Conservation (phyloP, 1,284 basidiomycete genomes). For the Ganoderma lingzhi region DNA sequence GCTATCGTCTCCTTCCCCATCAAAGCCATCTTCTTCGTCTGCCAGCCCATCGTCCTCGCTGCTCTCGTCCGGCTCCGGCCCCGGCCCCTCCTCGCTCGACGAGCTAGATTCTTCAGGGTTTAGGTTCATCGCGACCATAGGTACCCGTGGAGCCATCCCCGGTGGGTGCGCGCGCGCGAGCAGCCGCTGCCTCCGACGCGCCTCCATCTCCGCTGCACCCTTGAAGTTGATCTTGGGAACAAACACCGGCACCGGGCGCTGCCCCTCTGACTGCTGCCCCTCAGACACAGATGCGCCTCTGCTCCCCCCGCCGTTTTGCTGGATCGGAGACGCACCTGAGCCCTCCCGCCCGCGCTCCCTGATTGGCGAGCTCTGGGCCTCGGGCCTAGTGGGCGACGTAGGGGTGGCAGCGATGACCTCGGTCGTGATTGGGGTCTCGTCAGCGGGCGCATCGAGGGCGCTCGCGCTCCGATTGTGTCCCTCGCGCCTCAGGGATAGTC, state of each 20-base stretch:
- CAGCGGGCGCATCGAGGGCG: conserved; percentile 21
- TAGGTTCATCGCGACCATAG: conserved; percentile 36
- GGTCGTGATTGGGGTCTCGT: conserved; percentile 30
- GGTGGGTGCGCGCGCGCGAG: conserved; percentile 39
- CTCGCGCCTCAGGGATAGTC: conserved; percentile 41
- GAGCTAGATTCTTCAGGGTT: conserved; percentile 63
- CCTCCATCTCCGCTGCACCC: conserved; percentile 82
- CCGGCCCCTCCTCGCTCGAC: conserved; percentile 30
- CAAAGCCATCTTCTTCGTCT: conserved; percentile 65
- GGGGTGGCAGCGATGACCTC: conserved; percentile 36
- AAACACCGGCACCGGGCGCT: conserved; percentile 46
- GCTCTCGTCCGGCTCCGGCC: conserved; percentile 40
- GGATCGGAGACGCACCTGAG: conserved; percentile 20
- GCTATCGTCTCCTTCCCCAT: conserved; percentile 54
- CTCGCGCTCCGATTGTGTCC: conserved; percentile 29
- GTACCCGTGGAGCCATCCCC: conserved; percentile 28
- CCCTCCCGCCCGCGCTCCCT: conserved; percentile 21
- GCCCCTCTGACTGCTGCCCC: conserved; percentile 9
- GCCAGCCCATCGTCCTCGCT: conserved; percentile 52
- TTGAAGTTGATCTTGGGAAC: conserved; percentile 75
- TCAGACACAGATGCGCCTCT: neutral
- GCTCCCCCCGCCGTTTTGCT: conserved; percentile 25
- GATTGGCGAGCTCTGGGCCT: conserved; percentile 28
- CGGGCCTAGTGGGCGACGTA: conserved; percentile 30
- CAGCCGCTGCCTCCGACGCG: conserved; percentile 69